Evolutionary conservation across 208 protist genomes (phyloP), one percentile per base, ranked within the genome.

Genomic region (Acanthamoeba royreba): DNA sequence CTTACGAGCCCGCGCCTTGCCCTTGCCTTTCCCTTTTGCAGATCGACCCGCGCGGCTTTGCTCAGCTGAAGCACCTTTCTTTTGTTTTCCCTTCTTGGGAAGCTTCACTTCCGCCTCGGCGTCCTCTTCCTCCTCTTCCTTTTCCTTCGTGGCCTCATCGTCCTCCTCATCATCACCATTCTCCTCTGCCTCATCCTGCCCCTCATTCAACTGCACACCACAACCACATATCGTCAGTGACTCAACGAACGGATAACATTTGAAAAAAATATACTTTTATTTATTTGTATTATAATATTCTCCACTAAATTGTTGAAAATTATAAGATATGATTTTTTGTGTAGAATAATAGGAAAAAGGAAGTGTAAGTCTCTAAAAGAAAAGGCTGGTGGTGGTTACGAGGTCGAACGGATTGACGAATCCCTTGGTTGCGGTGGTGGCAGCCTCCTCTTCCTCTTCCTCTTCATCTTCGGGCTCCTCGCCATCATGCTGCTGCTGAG

Each of bases 391-490:
- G 22, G 22, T 61, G 17, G 17, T 61, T 8, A 87, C 77, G 11
- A 87, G 77, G 55, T 87, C 77, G 19, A 87, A 87, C n/a, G 77
- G 77, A 87, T 87, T 87, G 43, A 87, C 77, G 33, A 87, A 49
- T n/a, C 28, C 77, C 42, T 35, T 1, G 17, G n/a, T 46, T 49
- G 31, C 0, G 77, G 47, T 25, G 47, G 77, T 8, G 22, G 19
- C 19, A 4, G 28, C 77, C 2, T 58, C 45, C n/a, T 49, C 77
- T 40, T 61, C 45, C 43, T 49, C n/a, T 17, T 8, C 43, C 43
- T 11, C 28, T 11, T 43, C 4, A 40, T 31, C 63, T 55, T 9
- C 9, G 4, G 66, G 38, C 0, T 61, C 52, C 25, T 61, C 52
- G 19, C 19, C 52, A 28, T 61, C 52, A 22, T n/a, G n/a, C n/a